Conservation (phyloP, 2,329 filamentous ascomycete genomes). For the Colletotrichum spaethianum region DNA sequence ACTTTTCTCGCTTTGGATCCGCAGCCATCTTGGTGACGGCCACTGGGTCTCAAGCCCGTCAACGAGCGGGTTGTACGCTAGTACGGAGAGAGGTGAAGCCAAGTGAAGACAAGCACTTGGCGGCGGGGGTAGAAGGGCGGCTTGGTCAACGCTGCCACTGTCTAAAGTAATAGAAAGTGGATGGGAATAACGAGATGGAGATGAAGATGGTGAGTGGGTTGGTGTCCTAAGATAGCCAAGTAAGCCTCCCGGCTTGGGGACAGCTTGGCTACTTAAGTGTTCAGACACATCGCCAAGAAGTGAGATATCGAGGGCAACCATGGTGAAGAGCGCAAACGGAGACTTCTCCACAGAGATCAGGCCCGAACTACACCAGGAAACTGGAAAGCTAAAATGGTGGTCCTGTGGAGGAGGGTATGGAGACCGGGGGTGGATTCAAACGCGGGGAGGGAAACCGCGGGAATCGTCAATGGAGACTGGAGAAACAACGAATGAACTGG, state of each 20-base stretch:
- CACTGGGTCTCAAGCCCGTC: neutral
- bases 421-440: constrained; percentile 7
- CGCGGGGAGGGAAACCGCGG: neutral
- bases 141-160: neutral
- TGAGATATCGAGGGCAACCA: neutral
- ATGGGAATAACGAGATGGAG: neutral
- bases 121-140: neutral
- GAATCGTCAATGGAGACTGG: neutral
- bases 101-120: neutral
- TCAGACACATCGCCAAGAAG: constrained; percentile 1
- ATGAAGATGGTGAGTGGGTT: neutral
- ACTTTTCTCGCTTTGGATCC: constrained; percentile 18
- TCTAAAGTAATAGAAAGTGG: neutral
- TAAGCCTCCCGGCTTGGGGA: constrained; percentile 13
- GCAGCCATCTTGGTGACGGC: constrained; percentile 14
- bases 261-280: constrained; percentile 20
- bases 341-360: constrained; percentile 1
- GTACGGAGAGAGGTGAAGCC: neutral
- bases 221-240: constrained; percentile 17
- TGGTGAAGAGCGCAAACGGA: neutral
- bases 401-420: constrained; percentile 14
- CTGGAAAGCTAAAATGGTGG: constrained; percentile 11
- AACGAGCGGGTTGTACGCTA: neutral
- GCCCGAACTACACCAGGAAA: neutral
- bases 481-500: neutral